Evolutionary conservation across 2,329 filamentous ascomycete genomes (phyloP), one percentile per base, ranked within the genome.

Genomic region (Penicillium verrucosum): DNA sequence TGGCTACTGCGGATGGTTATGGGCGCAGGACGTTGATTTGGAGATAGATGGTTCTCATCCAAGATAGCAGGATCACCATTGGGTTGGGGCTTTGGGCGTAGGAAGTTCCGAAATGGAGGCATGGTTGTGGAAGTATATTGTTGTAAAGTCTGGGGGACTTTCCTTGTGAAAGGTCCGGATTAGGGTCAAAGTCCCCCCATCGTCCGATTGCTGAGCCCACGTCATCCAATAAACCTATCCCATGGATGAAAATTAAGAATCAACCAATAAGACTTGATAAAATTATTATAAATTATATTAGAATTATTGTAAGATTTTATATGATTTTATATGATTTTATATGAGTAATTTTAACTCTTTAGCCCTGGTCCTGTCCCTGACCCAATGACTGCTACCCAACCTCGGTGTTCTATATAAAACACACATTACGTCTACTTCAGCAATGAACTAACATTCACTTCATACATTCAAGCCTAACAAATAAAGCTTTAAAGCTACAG

Each of bases 81-180:
- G 60, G 68, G 62, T 37, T 80, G 83, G 52, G 82, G 76, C 51
- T 84, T 86, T 67, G 84, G 83, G 54, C 82, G 78, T 70, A 91
- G 89, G 30, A 87, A 85, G 73, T 90, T 91, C 64, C 88, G 86
- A 70, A 90, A 89, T 21, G 78, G 77, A 60, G 85, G 82, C 87
- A 89, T 89, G 57, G 63, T 78, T 56, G 48, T 52, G 41, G 36
- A 48, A 40, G 30, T 29, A 21, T 21, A 21, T 21, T 21, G 21
- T 21, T 21, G 21, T 21, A 2, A 40, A 32, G 25, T 48, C 27
- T 18, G 29, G 29, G n/a, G n/a, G 45, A 37, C 49, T 46, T 47
- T 43, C 51, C 23, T n/a, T 34, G 44, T 34, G 44, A 46, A 46
- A 16, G 18, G 43, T 14, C 16, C 11, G 6, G 12, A 11, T 25